phyloP scores from a whole-genome alignment of 441 rosid species.

The Macaranga tanarius region DNA sequence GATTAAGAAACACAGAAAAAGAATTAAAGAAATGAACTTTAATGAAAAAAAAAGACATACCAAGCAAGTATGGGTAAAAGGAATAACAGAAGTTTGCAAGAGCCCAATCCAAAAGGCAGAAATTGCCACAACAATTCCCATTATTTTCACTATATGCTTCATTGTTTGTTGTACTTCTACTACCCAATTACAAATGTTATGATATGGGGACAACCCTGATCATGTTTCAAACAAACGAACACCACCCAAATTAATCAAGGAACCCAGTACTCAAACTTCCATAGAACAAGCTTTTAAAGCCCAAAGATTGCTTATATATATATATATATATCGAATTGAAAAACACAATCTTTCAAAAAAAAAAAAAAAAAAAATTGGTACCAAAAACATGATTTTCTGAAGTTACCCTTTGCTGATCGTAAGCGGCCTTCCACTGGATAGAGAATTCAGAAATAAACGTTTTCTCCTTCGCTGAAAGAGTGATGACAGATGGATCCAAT shows the following conservation, averaged over 20 bases:
- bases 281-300: not conserved
- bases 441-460: too few species aligned
- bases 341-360: too few species aligned
- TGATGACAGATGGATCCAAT: too few species aligned
- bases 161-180: too few species aligned
- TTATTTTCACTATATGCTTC: constrained; percentile 85
- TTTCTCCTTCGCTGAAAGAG: too few species aligned
- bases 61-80: constrained; percentile 67
- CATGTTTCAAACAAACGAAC: not conserved
- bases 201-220: not conserved
- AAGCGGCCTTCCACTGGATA: too few species aligned
- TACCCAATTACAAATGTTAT: not conserved
- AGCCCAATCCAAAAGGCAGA: constrained; percentile 77
- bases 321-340: too few species aligned
- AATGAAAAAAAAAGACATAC: constrained; percentile 43
- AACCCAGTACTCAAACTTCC: not conserved
- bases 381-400: too few species aligned
- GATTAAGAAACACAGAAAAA: not conserved
- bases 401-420: too few species aligned
- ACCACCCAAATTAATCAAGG: too few species aligned
- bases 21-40: not conserved
- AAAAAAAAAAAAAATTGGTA: too few species aligned
- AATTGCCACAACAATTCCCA: constrained; percentile 54
- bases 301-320: too few species aligned
- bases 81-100: constrained; percentile 66